Evolutionary conservation across 2,329 filamentous ascomycete species (phyloP), one percentile per base, ranked within the genome.

Genomic region (Aspergillus flavus): DNA sequence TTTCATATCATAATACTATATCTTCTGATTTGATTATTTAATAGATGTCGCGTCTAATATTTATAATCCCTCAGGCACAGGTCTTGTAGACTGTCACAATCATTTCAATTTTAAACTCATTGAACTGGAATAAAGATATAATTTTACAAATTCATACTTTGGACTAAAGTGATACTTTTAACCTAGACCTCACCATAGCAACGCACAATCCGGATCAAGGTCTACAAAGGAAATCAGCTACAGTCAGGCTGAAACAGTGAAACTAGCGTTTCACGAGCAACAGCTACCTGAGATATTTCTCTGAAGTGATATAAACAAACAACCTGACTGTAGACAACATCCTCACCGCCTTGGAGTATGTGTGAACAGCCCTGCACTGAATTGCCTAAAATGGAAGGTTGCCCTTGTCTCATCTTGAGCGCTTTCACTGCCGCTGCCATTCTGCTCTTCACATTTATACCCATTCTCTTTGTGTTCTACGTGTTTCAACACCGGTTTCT

Each of bases 371-470:
- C 7, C 43, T 48, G 23, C 45, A 48, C 11, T 19, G 46, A 16
- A 57, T 52, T 66, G 61, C 66, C 66, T 23, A 65, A 68, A 61
- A 65, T 65, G 67, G 66, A 67, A 68, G 60, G 43, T 6, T 60
- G 60, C 39, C 54, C 19, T 57, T 34, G 28, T 48, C 21, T 54
- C 34, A 19, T 23, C 36, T n/a, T 16, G 11, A 7, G 21, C 9
- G 41, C 6, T 19, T 52, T 59, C 14, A 28, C 21, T 30, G 36
- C 36, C 21, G 28, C 26, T 26, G 12, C n/a, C 10, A 14, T 48
- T 46, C 10, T 63, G 19, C 34, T 62, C 34, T 43, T 11, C 26
- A 61, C 21, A 11, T 16, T 62, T 0, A 19, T 60, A 2, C 43
- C 45, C 23, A 30, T 61, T 5, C 34, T 66, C 36, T 21, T 66